Percentiles rank a stretch among this genome's conserved stretches.
Conservation (phyloP, 2,329 filamentous ascomycete genomes). For the Pseudogymnoascus sp. region DNA sequence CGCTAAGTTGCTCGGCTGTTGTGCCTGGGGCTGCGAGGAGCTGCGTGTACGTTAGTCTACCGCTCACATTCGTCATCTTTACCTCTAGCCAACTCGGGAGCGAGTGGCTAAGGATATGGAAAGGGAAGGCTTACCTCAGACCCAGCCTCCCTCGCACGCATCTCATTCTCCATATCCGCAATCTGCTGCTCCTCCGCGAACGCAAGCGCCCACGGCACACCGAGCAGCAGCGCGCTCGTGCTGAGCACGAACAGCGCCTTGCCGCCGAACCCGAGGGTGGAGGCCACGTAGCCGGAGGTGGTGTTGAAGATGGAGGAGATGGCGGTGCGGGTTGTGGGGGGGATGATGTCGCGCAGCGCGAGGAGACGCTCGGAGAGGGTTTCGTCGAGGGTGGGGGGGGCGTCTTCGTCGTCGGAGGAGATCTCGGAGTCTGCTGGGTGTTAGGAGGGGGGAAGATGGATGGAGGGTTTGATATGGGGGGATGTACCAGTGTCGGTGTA, state of each 20-base stretch:
- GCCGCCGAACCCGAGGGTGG: constrained; percentile 62
- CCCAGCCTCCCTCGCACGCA: constrained; percentile 88
- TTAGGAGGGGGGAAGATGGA: constrained; percentile 7
- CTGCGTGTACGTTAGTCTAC: neutral
- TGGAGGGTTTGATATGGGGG: constrained; percentile 7
- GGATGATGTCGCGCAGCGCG: constrained; percentile 68
- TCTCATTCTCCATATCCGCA: constrained; percentile 95
- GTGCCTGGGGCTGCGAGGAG: neutral
- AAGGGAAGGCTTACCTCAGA: constrained; percentile 51
- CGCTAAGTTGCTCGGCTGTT: constrained; percentile 6
- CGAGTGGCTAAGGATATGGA: neutral
- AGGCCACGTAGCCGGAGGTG: constrained; percentile 49
- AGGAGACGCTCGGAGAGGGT: constrained; percentile 59
- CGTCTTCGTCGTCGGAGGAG: constrained; percentile 69
- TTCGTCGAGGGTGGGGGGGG: constrained; percentile 47
- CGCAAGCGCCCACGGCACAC: constrained; percentile 87
- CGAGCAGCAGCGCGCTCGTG: constrained; percentile 80
- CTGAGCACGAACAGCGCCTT: constrained; percentile 87
- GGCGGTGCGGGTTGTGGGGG: constrained; percentile 61
- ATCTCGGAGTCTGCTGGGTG: constrained; percentile 63
- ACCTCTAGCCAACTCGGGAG: neutral
- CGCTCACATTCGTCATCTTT: neutral
- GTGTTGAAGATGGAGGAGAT: constrained; percentile 52
- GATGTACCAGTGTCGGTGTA: constrained; percentile 82
- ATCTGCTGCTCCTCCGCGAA: constrained; percentile 95